These are phyloP conservation scores for Phragmites australis DNA, from an alignment of 176 grass and related monocot genomes.

Conservation along the genomic window DNA sequence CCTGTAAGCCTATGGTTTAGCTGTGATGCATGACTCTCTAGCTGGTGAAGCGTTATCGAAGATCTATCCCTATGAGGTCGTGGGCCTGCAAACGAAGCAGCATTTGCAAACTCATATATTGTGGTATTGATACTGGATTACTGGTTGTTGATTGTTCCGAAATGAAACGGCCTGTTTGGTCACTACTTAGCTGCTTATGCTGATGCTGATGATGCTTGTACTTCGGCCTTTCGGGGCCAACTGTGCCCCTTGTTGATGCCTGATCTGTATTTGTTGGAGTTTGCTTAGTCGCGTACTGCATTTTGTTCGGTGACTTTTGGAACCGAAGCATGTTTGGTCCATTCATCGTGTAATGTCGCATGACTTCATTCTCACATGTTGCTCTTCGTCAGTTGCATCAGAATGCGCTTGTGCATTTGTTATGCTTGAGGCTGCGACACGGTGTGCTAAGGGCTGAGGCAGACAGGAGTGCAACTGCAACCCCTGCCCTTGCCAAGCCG, in stretches of 20 bases:
- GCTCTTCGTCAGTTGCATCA: too few relatives aligned
- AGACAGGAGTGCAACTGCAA: too few relatives aligned
- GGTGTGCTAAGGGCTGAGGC: too few relatives aligned
- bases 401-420: too few relatives aligned
- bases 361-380: too few relatives aligned
- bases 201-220: too few relatives aligned
- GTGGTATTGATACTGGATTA: slow-evolving; percentile 41
- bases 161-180: not conserved
- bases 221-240: too few relatives aligned
- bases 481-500: too few relatives aligned
- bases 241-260: not conserved
- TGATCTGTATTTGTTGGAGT: not conserved
- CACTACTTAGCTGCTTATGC: not conserved
- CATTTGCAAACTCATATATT: slow-evolving; percentile 39
- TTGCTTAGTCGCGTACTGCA: not conserved
- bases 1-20: slow-evolving; percentile 49
- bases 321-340: too few relatives aligned
- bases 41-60: slow-evolving; percentile 30
- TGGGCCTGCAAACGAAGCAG: slow-evolving; percentile 48
- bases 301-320: too few relatives aligned
- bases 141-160: slow-evolving; percentile 6
- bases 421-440: too few relatives aligned
- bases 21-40: slow-evolving; percentile 32
- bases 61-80: slow-evolving; percentile 14
- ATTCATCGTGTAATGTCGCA: too few relatives aligned